Evolutionary conservation across 495 filamentous ascomycete species (phyloP), one percentile per base, ranked within the genome.

Genomic region (Neurospora tetrasperma): DNA sequence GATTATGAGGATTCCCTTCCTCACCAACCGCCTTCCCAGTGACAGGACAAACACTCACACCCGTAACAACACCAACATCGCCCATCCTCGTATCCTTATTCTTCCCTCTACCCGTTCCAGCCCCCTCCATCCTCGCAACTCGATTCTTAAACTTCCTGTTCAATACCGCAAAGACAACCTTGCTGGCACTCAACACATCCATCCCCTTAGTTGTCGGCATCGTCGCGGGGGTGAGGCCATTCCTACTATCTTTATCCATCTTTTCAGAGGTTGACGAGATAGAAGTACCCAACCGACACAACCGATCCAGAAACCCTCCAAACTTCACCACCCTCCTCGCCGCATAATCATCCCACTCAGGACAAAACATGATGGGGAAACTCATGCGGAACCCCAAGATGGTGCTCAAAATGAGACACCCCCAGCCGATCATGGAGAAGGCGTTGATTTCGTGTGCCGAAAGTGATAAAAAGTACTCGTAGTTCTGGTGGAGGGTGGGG

Each of bases 381-480:
- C 80, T 81, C 54, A 85, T 77, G 3, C 84, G 80, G 42, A 83
- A 83, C 7, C 78, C 78, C 1, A 86, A 71, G n/a, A 85, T 80
- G 18, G 82, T 72, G n/a, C 69, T 40, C 3, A 83, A 31, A 40
- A 86, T 81, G 42, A 84, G 70, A 41, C 73, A 75, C 42, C 76
- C 69, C 77, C 81, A 81, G 72, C 84, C 81, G 42, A 75, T 74
- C 42, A 76, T 76, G 71, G 76, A 74, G 70, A 84, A 81, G 11
- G 74, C 74, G 39, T 80, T 77, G 14, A 84, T 46, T 31, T 77
- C 71, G 8, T 42, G 35, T 0, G 78, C 42, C 11, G 75, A 23
- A 0, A 82, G 76, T 23, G 72, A 70, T 0, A 78, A 35, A 23
- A 80, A 72, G 73, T 81, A 79, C 48, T 82, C 80, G 70, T 80